These are phyloP conservation scores for Amanita rubescens DNA, from an alignment of 768 basidiomycete genomes.

Conservation along the genomic window DNA sequence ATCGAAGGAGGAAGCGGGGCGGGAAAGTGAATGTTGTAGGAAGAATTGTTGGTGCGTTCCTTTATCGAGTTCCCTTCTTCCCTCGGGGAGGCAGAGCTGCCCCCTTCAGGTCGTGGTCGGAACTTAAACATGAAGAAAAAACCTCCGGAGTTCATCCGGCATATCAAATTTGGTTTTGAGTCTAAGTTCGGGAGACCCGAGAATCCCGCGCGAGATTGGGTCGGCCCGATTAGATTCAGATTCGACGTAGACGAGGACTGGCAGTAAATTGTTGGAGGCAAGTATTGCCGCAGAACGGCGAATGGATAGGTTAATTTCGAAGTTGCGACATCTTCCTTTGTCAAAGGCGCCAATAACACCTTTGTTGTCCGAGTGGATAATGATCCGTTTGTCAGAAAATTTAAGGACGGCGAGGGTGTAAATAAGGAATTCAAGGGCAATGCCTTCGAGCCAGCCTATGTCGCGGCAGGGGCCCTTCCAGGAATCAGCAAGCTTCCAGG, in stretches of 20 bases:
- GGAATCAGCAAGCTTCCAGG: too few relatives aligned
- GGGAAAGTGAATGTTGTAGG: slow-evolving; percentile 2
- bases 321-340: slow-evolving; percentile 20
- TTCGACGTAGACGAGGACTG: slow-evolving; percentile 16
- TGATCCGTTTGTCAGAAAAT: slow-evolving; percentile 11
- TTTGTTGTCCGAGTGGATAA: slow-evolving; percentile 28
- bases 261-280: slow-evolving; percentile 12
- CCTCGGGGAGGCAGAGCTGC: slow-evolving; percentile 2
- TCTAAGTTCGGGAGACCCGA: slow-evolving; percentile 3
- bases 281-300: slow-evolving; percentile 13
- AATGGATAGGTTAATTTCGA: slow-evolving; percentile 17
- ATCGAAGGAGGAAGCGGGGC: background rate
- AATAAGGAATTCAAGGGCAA: slow-evolving; percentile 18
- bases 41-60: too few relatives aligned
- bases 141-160: slow-evolving; percentile 10
- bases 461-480: slow-evolving; percentile 13
- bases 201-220: slow-evolving; percentile 17
- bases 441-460: slow-evolving; percentile 20
- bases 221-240: slow-evolving; percentile 25
- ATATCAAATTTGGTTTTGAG: slow-evolving; percentile 9
- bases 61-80: background rate
- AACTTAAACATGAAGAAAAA: slow-evolving; percentile 8
- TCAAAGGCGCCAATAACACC: slow-evolving; percentile 26
- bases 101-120: background rate
- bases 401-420: slow-evolving; percentile 9